Conservation (phyloP, 148 eudicot species). For the Fagopyrum tataricum region DNA sequence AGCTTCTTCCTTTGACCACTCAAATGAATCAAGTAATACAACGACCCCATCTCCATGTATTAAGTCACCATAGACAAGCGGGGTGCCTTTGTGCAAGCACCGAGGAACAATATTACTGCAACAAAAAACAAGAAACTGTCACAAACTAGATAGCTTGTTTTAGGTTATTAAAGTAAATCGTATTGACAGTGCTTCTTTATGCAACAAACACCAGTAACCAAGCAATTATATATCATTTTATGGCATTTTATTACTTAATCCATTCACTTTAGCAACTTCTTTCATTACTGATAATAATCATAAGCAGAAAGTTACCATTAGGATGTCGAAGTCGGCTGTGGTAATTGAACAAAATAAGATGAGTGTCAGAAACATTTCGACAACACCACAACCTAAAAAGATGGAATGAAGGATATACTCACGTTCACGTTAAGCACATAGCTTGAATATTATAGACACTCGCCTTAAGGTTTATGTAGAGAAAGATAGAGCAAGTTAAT, state of each 20-base stretch:
- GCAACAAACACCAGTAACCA: neutral
- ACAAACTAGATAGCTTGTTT: neutral
- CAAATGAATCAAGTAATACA: conserved; percentile 81
- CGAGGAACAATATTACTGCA: conserved; percentile 94
- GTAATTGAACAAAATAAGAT: neutral
- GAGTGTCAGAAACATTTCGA: neutral
- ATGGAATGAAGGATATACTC: too few relatives aligned
- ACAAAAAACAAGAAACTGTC: conserved; percentile 1
- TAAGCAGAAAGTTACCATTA: conserved; percentile 55
- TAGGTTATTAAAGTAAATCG: too few relatives aligned
- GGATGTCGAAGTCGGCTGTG: conserved; percentile 99
- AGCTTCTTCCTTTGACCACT: conserved; percentile 97
- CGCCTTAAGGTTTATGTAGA: too few relatives aligned
- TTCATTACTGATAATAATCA: neutral
- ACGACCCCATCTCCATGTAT: conserved; percentile 99
- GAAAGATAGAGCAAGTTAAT: too few relatives aligned
- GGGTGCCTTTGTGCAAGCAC: conserved; percentile 96
- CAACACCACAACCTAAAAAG: too few relatives aligned
- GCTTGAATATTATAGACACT: too few relatives aligned
- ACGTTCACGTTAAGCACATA: too few relatives aligned
- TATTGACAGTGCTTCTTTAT: neutral
- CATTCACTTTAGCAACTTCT: too few relatives aligned
- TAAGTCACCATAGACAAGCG: conserved; percentile 92
- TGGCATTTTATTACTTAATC: too few relatives aligned
- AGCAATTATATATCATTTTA: neutral